Evolutionary conservation across 2,329 filamentous ascomycete species (phyloP).

Genomic region (Knoxdaviesia proteae): DNA sequence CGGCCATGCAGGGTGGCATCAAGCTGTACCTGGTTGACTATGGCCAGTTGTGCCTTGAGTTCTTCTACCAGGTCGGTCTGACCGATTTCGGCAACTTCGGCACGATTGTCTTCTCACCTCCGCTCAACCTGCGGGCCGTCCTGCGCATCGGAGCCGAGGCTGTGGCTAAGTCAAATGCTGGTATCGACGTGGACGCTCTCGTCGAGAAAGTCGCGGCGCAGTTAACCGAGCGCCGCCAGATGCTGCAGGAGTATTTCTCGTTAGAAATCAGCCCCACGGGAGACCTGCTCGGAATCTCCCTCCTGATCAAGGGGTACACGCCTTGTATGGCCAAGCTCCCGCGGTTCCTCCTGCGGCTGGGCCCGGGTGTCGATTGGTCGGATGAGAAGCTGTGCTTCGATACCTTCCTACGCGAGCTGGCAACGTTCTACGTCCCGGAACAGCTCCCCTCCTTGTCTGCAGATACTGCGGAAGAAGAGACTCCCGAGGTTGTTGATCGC

Average conservation of each 20-base stretch:
- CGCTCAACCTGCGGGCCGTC: constrained; percentile 49
- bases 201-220: constrained; percentile 44
- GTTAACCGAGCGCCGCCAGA: constrained; percentile 56
- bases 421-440: constrained; percentile 80
- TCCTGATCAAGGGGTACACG: constrained; percentile 75
- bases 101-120: constrained; percentile 55
- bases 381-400: constrained; percentile 74
- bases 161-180: constrained; percentile 13
- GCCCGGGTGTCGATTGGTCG: constrained; percentile 72
- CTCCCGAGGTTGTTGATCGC: constrained; percentile 28
- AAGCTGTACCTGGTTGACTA: constrained; percentile 90
- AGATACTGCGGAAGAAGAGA: constrained; percentile 13
- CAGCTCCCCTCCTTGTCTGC: constrained; percentile 38
- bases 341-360: constrained; percentile 67
- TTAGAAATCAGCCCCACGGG: constrained; percentile 63
- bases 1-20: constrained; percentile 81
- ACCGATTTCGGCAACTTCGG: constrained; percentile 96
- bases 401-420: constrained; percentile 67
- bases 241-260: constrained; percentile 86
- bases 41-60: constrained; percentile 65
- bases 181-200: constrained; percentile 44
- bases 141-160: constrained; percentile 58
- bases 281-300: constrained; percentile 56
- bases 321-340: constrained; percentile 75
- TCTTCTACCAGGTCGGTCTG: constrained; percentile 86